phyloP scores from a whole-genome alignment of 2,329 filamentous ascomycete genomes.

The Aspergillus sojae region DNA sequence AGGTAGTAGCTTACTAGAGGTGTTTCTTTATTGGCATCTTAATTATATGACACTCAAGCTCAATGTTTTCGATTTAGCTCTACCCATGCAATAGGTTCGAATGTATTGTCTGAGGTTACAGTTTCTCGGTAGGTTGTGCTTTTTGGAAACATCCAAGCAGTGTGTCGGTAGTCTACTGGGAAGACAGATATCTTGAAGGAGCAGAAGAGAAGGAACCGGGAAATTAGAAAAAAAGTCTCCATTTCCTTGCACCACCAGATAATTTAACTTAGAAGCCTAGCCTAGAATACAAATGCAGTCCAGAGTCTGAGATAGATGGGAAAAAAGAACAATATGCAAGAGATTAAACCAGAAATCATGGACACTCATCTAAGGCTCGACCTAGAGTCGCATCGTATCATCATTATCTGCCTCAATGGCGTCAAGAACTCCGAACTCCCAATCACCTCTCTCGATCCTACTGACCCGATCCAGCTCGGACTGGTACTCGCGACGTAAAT shows the following conservation, averaged over 20 bases:
- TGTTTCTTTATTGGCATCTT: no score
- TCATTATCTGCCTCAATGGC: slow-evolving; percentile 35
- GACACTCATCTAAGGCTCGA: slow-evolving; percentile 3
- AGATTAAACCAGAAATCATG: slow-evolving; percentile 5
- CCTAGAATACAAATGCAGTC: slow-evolving; percentile 13
- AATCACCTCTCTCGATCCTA: slow-evolving; percentile 85
- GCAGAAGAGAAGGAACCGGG: neutral
- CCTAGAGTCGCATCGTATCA: slow-evolving; percentile 38
- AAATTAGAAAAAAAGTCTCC: neutral
- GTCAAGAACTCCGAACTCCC: slow-evolving; percentile 65
- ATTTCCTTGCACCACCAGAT: slow-evolving; percentile 3
- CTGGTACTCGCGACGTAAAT: slow-evolving; percentile 87
- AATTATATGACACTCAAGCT: no score
- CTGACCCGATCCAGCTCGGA: slow-evolving; percentile 85
- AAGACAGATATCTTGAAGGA: neutral
- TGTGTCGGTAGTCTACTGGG: neutral
- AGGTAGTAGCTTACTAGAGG: no score
- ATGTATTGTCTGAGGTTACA: no score
- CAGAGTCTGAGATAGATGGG: neutral
- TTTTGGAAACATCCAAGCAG: neutral
- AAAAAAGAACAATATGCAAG: neutral
- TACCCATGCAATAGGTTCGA: no score
- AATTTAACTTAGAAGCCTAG: neutral
- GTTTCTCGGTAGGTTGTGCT: no score
- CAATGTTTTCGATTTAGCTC: no score